Evolutionary conservation across 495 filamentous ascomycete genomes (phyloP), one percentile per base, ranked within the genome.

Genomic region (Tricharina praecox): DNA sequence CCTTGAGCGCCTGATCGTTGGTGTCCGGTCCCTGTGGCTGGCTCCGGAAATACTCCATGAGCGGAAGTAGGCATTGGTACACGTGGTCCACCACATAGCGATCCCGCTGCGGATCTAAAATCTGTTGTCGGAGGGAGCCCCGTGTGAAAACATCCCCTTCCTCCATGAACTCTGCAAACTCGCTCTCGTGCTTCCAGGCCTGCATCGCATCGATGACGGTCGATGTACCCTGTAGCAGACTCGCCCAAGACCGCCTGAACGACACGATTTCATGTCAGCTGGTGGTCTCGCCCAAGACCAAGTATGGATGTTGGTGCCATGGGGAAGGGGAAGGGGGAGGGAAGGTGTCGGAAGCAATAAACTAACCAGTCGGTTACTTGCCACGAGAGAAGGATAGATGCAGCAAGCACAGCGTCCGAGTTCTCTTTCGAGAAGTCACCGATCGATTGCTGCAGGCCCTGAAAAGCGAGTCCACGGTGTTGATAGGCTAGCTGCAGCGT

Each of bases 351-450:
- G 24, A 37, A 46, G 32, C 45, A 56, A n/a, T n/a, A n/a, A n/a
- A 70, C 84, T 71, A 69, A 94, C 90, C 86, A 95, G 66, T 96
- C 90, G 53, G 79, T 85, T 49, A 83, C 82, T 67, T 96, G 90
- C 92, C 92, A 97, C 37, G 88, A 88, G 36, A 97, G 69, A 40
- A 96, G 71, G 26, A 94, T 77, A 10, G 87, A 96, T 21, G 90
- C 84, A 43, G 87, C 90, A 23, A 97, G 72, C 47, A 94, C 79
- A 28, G 88, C 84, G 65, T 97, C 88, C 11, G 82, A 85, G 55
- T 86, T 95, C 32, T 78, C 77, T 53, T 72, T 76, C 5, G 84
- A 93, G 64, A 96, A 96, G 20, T 70, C 68, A 24, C 76, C 77
- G 52, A 95, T 86, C 13, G 85, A 85, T 54, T 82, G 78, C 56